Percentiles rank a stretch among this genome's conserved stretches.
Evolutionary conservation across 1,284 basidiomycete genomes (phyloP).

Genomic region (Cystobasidium sp.): DNA sequence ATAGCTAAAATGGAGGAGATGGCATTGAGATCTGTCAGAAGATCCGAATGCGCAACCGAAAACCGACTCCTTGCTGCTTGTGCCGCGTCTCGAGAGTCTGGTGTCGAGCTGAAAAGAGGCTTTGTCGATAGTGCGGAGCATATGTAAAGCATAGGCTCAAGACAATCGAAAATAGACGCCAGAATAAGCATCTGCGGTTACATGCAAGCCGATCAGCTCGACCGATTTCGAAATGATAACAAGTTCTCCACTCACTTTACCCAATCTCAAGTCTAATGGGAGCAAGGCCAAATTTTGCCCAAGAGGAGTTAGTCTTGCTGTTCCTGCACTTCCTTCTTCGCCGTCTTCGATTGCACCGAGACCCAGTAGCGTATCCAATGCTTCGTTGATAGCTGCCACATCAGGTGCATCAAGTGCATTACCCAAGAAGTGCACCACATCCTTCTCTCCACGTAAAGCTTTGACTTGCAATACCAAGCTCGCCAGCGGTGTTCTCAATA

Average conservation of each 20-base stretch:
- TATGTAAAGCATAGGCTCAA: constrained; percentile 73
- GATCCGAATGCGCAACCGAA: constrained; percentile 75
- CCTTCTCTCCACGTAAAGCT: constrained; percentile 74
- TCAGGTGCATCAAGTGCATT: constrained; percentile 85
- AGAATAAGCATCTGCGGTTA: constrained; percentile 75
- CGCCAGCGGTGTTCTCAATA: constrained; percentile 85
- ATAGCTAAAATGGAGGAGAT: constrained; percentile 68
- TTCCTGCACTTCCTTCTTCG: constrained; percentile 46
- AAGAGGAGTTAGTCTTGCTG: constrained; percentile 71
- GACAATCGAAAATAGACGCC: constrained; percentile 76
- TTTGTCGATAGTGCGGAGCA: constrained; percentile 84
- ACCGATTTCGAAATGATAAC: background rate
- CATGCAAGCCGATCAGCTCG: background rate
- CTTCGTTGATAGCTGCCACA: constrained; percentile 74
- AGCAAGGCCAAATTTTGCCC: constrained; percentile 81
- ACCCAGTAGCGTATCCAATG: constrained; percentile 74
- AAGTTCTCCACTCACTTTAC: constrained; percentile 66
- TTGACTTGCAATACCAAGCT: constrained; percentile 82
- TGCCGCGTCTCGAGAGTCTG: constrained; percentile 81
- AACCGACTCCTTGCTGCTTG: constrained; percentile 72
- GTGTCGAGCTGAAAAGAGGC: constrained; percentile 78
- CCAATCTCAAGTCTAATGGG: constrained; percentile 85
- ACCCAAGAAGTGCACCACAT: constrained; percentile 72
- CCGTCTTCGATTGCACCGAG: constrained; percentile 72
- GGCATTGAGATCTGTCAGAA: constrained; percentile 79